These are phyloP conservation scores for Protomyces macrosporus DNA, from an alignment of 1,139 yeast species.

Conservation along the genomic window DNA sequence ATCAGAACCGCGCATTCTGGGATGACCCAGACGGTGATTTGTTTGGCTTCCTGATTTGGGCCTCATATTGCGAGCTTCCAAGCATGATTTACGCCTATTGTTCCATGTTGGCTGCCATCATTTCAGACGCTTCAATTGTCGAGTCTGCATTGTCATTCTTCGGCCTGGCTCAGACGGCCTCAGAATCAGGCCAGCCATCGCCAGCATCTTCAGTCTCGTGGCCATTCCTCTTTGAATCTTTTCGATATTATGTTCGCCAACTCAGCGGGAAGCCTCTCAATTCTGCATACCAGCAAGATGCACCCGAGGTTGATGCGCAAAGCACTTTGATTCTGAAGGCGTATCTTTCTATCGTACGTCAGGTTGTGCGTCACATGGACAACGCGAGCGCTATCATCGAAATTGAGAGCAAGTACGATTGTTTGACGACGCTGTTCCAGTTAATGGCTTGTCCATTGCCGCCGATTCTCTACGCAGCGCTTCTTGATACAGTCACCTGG, in stretches of 20 bases:
- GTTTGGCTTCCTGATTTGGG: slow-evolving; percentile 83
- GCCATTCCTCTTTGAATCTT: slow-evolving; percentile 13
- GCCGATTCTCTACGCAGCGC: neutral
- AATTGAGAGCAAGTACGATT: slow-evolving; percentile 1
- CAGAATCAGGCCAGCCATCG: neutral
- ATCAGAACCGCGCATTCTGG: slow-evolving; percentile 65
- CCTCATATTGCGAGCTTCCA: slow-evolving; percentile 74
- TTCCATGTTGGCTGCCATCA: slow-evolving; percentile 67
- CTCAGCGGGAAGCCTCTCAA: neutral
- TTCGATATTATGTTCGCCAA: slow-evolving; percentile 6
- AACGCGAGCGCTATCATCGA: neutral
- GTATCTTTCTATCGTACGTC: neutral
- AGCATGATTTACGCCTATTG: slow-evolving; percentile 79
- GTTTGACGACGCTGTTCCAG: slow-evolving; percentile 1
- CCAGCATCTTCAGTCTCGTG: slow-evolving; percentile 8
- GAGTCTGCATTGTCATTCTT: slow-evolving; percentile 39
- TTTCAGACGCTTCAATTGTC: slow-evolving; percentile 57
- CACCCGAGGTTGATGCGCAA: slow-evolving; percentile 3
- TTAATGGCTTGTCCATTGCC: slow-evolving; percentile 10
- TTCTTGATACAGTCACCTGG: neutral
- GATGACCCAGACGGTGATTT: slow-evolving; percentile 56
- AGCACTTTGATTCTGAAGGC: slow-evolving; percentile 12
- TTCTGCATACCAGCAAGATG: neutral
- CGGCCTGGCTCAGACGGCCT: neutral
- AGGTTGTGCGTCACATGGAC: neutral